Evolutionary conservation across 75 land plant genomes (phyloP), one percentile per base, ranked within the genome.

Genomic region (Picea sitchensis): DNA sequence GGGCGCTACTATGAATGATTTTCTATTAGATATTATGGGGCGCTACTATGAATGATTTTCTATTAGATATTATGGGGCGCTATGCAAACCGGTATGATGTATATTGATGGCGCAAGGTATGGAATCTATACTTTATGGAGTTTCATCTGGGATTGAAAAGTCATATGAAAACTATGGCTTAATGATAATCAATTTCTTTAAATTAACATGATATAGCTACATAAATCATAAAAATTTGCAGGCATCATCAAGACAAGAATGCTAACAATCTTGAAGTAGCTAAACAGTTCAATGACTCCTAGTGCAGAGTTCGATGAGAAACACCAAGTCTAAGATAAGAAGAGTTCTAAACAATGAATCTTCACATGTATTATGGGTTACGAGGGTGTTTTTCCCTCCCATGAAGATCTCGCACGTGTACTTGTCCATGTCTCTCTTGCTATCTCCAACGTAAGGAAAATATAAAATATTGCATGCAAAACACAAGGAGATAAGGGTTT

Each of bases 231-330:
- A 51, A 9, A 9, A 9, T 63, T 30, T 77, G 75, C 87, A 88
- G 90, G 78, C 91, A 86, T 72, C 98, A 95, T 86, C 98, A 95
- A 26, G 98, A 95, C 76, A 94, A 94, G 59, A 94, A 94, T 81
- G 91, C 91, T 32, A 90, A 91, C 71, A 92, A 91, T 44, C 91
- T 93, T 61, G 86, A 85, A 74, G 95, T 95, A 44, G 89, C 98
- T 76, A 93, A 95, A 60, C 81, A 76, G 82, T 95, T 95, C 78
- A 93, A 95, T 65, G 98, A 95, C 78, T 87, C 74, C 88, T 78
- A 23, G 88, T 76, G 34, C 81, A 71, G 17, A 87, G 67, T 54
- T 87, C 88, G 20, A 86, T 86, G 17, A 87, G 80, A 3, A 87
- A 23, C 17, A 87, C 88, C 58, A 87, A 41, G 61, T 87, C 88